Evolutionary conservation across 495 filamentous ascomycete species (phyloP), one percentile per base, ranked within the genome.

Genomic region (Margaritispora aquatica): DNA sequence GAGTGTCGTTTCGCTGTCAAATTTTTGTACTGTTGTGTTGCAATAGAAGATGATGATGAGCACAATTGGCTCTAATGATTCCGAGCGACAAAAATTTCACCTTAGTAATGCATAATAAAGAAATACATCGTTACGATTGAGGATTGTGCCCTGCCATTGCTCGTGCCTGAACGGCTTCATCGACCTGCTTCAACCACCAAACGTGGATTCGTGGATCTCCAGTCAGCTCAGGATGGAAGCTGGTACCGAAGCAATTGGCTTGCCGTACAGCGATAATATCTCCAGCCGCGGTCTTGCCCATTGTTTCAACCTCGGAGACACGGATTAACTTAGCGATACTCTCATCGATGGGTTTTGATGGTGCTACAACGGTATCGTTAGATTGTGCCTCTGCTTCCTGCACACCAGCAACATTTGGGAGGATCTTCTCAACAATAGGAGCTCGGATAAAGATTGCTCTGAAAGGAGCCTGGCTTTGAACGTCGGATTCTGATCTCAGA

Each of bases 151-250:
- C n/a, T n/a, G n/a, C n/a, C n/a, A n/a, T n/a, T n/a, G n/a, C 71
- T 66, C 51, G 23, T 61, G 38, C 63, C 59, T 26, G n/a, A n/a
- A 73, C 44, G 55, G 66, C 69, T 46, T 74, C 69, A 24, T 74
- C 29, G 31, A 97, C 89, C 70, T 92, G 81, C 63, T 79, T 70
- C 68, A 98, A 66, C 94, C 94, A 98, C 94, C 94, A 98, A 2
- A 83, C 73, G 73, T 98, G 94, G 65, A 97, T 97, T 65, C 94
- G 79, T 58, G 82, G 76, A 71, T 98, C 94, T 22, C 83, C 84
- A 22, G 93, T 98, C 68, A 98, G 71, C 71, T 98, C 95, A 0
- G 95, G 94, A 68, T 98, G 95, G 68, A 97, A 98, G 68, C 92
- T 96, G 7, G 91, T 97, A 5, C 91, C 95, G 60, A 98, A 92